Base-by-base conservation (phyloP, 2,329 filamentous ascomycete genomes). In the Pezicula carpinea region DNA sequence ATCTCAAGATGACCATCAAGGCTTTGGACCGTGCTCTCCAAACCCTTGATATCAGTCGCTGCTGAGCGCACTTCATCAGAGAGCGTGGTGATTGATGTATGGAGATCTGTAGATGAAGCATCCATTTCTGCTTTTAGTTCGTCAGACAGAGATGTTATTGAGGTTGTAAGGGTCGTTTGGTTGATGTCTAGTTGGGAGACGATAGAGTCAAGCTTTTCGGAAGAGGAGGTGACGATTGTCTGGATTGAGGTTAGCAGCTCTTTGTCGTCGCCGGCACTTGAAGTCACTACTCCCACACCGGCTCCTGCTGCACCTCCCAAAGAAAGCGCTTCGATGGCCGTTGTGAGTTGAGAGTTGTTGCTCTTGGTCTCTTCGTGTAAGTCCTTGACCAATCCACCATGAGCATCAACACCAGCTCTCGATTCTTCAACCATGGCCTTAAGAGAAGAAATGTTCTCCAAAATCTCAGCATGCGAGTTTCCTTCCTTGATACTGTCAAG, bases 51-150 rank as follows among this genome's bases (percentile, higher is more conserved):
- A 19, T 56, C 49, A 17, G 53, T 36, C 19, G 39, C 39, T 3
- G 26, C 26, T 29, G 26, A 29, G 29, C 49, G 48, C 0, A 57
- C 38, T 18, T 51, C 45, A 1, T 36, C 38, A 31, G 45, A 43
- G 11, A 59, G 29, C 11, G 14, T 36, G 3, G 49, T 42, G 13
- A 60, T 36, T 2, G 53, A 51, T 3, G 56, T 53, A 2, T 44
- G 38, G 11, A 59, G 46, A 11, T 52, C 42, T 3, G 56, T 59
- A 4, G 56, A 56, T 5, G 47, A 54, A 18, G 57, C 52, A 47
- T 57, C 57, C 11, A 60, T 56, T 35, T 60, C 57, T 3, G 57
- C 46, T 29, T 56, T 60, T 8, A 60, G 23, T 23, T 57, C 54
- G 32, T 57, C 56, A 18, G 48, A 51, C 4, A 60, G 38, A n/a